Evolutionary conservation across 192 early-diverging fungal species (phyloP).

Genomic region (Blastocladiella britannica): DNA sequence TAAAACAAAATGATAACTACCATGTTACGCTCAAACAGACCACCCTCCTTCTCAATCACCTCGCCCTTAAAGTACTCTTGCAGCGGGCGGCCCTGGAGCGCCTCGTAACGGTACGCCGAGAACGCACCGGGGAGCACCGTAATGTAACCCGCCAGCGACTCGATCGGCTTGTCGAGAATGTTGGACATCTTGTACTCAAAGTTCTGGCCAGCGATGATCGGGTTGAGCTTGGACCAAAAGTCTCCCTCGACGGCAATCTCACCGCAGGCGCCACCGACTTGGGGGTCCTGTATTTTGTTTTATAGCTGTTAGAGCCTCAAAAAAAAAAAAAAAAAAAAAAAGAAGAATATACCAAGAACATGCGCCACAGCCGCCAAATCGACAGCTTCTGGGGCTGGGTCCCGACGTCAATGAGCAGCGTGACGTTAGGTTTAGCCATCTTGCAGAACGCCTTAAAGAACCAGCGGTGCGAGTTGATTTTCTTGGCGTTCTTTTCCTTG

Average conservation of each 20-base stretch:
- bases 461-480: slow-evolving; percentile 54
- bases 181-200: slow-evolving; percentile 40
- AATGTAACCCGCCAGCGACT: slow-evolving; percentile 51
- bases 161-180: neutral
- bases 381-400: slow-evolving; percentile 41
- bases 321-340: neutral
- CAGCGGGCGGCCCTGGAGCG: slow-evolving; percentile 36
- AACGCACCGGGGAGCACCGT: slow-evolving; percentile 65
- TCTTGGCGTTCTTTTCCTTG: slow-evolving; percentile 81
- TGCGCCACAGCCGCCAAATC: slow-evolving; percentile 17
- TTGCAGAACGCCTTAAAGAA: slow-evolving; percentile 56
- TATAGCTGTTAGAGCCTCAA: slow-evolving; percentile 27
- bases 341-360: neutral
- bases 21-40: slow-evolving; percentile 28
- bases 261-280: slow-evolving; percentile 59
- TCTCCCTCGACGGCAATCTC: slow-evolving; percentile 43
- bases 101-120: slow-evolving; percentile 49
- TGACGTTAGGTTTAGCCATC: slow-evolving; percentile 39
- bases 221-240: slow-evolving; percentile 33
- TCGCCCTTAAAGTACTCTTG: slow-evolving; percentile 51
- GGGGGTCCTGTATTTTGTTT: slow-evolving; percentile 43
- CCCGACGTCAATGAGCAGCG: slow-evolving; percentile 50
- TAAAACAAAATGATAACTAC: neutral
- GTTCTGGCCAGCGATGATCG: slow-evolving; percentile 54
- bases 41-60: slow-evolving; percentile 23